A percentile compares a stretch with the other conserved stretches of the same genome.
Conservation (phyloP, 305 asterid species). For the Fraxinus albicans region DNA sequence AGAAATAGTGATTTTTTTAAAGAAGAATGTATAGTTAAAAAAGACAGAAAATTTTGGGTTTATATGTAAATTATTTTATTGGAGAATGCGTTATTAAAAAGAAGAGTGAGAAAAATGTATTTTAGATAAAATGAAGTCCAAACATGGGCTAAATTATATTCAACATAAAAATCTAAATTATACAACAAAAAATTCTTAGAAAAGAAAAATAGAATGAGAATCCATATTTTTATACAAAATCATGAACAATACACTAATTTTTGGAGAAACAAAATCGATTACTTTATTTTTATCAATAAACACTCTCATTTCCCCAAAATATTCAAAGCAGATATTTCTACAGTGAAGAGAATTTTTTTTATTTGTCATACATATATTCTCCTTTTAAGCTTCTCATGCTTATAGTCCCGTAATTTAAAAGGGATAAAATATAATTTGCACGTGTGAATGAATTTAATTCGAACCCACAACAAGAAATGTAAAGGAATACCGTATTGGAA, state of each 20-base stretch:
- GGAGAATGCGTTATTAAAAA: too few relatives aligned
- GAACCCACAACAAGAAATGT: background rate
- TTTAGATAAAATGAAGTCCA: too few relatives aligned
- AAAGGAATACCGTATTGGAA: background rate
- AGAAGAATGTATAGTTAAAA: too few relatives aligned
- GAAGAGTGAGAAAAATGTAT: too few relatives aligned
- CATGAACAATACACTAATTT: background rate
- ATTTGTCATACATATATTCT: background rate
- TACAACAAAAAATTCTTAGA: background rate
- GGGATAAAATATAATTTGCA: background rate
- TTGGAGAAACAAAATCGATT: background rate
- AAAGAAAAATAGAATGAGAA: background rate
- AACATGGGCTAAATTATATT: too few relatives aligned
- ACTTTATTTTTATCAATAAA: background rate
- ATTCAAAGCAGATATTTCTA: background rate
- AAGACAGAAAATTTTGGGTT: too few relatives aligned
- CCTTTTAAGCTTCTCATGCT: background rate
- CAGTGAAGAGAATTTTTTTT: background rate
- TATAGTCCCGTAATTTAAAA: too few relatives aligned
- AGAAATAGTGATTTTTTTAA: too few relatives aligned
- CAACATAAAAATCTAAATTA: background rate
- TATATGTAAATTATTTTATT: too few relatives aligned
- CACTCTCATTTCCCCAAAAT: background rate
- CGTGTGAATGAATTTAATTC: too few relatives aligned
- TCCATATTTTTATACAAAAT: background rate